Evolutionary conservation across 202 grass and related monocot genomes (phyloP), one percentile per base, ranked within the genome.

Genomic region (Eragrostis tef): DNA sequence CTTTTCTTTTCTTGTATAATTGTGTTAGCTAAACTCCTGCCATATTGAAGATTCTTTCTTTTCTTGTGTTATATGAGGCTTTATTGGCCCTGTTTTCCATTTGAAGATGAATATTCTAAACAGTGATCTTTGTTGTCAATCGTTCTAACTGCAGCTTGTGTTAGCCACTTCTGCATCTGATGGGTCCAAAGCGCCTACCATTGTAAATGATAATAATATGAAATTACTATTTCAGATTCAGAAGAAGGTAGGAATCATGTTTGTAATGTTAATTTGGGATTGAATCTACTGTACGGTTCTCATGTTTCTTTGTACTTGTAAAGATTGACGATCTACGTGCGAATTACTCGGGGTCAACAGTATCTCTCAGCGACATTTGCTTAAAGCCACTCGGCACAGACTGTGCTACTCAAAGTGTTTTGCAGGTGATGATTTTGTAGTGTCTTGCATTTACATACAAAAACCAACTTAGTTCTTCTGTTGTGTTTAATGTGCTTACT

Each of bases 401-500:
- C 69, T 98, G 96, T 90, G 96, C 96, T 73, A 93, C 92, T 80
- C 96, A 98, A 88, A 98, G 96, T 88, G 73, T 98, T 85, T 80
- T 98, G 81, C 96, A 98, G 96, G 96, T 98, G 64, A 73, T 80
- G 42, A 81, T 83, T 43, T 72, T 71, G 20, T 71, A 75, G 0
- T 83, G 20, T 67, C 44, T 85, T 43, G 54, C 78, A 64, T 83
- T 17, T 78, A 11, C 54, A 41, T 39, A 43, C 64, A 51, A 70
- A 63, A 70, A 63, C 27, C 17, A 70, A 86, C 12, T 65, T 75
- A 27, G 26, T 67, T 44, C 27, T 41, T 74, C 45, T 81, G 27
- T 78, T 49, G 17, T 86, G 9, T 64, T 86, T 63, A 20, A 3
- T 79, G 56, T 46, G 48, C 6, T 79, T 87, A 69, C 51, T 78